Base-by-base conservation (phyloP, 1,284 basidiomycete species). In the Kalmanozyma brasiliensis region DNA sequence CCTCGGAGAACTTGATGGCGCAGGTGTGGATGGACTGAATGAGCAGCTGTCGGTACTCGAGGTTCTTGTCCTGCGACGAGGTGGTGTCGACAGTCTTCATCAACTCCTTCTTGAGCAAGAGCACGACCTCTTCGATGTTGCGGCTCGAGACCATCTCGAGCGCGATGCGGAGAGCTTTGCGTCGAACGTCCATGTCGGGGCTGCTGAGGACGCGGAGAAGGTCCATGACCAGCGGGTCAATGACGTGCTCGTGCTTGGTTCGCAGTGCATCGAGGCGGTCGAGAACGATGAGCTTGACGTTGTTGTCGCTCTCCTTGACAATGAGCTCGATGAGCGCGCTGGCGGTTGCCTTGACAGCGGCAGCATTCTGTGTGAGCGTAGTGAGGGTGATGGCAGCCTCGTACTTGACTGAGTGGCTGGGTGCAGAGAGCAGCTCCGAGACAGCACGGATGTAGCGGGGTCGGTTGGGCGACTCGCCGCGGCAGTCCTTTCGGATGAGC, bases 21-120 rank as follows among this genome's bases (percentile, higher is more conserved):
- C 93, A 95, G 48, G 96, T 87, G 83, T 98, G 96, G 74, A 98
- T 97, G 46, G 91, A 94, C 83, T 98, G 94, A 75, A 99, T 98
- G 65, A 99, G 88, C 1, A 98, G 87, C 81, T 98, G 95, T 42
- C 95, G 88, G 84, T 98, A 98, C 82, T 98, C 95, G 10, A 92
- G 86, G 36, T 64, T 67, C 56, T 74, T 66, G 30, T 79, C 77
- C 44, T 74, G 70, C 26, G 87, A 73, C 93, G 92, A 76, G 92
- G 89, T 1, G 13, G 53, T 43, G 38, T 76, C 75, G 44, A 71
- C 67, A 2, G 95, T 98, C 82, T 89, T 90, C 78, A 91, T 88
- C n/a, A 99, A 87, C 83, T 98, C 94, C 84, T 98, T 99, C 87
- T 98, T 98, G 77, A 99, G 86, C 87, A 97, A 93, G 2, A 92